Evolutionary conservation across 2,329 filamentous ascomycete species (phyloP).

Genomic region (Fusarium burgessii): DNA sequence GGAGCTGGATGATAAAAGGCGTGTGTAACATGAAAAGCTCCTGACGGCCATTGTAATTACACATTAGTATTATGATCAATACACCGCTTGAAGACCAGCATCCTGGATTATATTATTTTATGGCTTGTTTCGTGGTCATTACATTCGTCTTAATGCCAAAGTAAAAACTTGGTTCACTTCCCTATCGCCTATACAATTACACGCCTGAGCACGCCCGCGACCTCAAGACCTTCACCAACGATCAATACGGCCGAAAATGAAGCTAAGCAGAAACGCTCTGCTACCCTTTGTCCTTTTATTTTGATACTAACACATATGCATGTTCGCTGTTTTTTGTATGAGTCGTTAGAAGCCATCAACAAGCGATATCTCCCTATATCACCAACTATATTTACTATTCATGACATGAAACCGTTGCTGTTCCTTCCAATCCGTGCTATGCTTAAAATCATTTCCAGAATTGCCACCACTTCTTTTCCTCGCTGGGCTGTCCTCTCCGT

Average conservation of each 20-base stretch:
- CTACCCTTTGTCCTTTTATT: conserved; percentile 8
- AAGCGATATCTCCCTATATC: conserved; percentile 1
- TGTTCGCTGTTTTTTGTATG: conserved; percentile 17
- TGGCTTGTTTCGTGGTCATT: too few species aligned
- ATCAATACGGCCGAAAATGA: neutral
- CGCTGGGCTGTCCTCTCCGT: conserved; percentile 49
- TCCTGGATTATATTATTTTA: too few species aligned
- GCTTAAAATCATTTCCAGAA: conserved; percentile 64
- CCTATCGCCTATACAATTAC: too few species aligned
- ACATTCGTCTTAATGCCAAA: too few species aligned
- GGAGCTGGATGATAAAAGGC: too few species aligned
- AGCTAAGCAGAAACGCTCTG: neutral
- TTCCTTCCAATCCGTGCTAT: neutral
- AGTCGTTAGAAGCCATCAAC: conserved; percentile 24
- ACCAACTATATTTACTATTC: conserved; percentile 3
- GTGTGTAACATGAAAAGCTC: too few species aligned
- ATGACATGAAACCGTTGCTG: conserved; percentile 17
- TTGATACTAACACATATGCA: conserved; percentile 28
- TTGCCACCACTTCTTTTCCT: conserved; percentile 64
- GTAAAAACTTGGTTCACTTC: neutral
- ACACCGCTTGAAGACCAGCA: too few species aligned
- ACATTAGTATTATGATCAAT: too few species aligned
- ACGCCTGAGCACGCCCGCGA: neutral
- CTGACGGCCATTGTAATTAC: too few species aligned
- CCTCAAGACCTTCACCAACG: neutral